A percentile compares a stretch with the other conserved stretches of the same genome.
Evolutionary conservation across 441 rosid genomes (phyloP).

Genomic region (Aleurites moluccanus): DNA sequence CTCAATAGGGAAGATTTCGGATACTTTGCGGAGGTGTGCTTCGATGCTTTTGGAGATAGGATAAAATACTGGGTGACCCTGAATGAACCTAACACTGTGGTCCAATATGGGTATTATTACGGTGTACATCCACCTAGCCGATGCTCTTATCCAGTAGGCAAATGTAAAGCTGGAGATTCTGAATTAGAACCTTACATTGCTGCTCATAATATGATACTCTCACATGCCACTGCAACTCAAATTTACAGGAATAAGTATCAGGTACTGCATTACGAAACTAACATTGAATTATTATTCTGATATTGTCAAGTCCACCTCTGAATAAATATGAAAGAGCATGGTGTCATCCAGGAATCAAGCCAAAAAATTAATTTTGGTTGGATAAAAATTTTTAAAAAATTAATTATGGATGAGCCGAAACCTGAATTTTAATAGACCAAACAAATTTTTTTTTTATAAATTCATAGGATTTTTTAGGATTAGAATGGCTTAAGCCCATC

Average conservation of each 20-base stretch:
- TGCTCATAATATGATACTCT: constrained; percentile 17
- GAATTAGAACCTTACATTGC: constrained; percentile 5
- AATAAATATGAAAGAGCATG: no score
- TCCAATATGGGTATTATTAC: not conserved
- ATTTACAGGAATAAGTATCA: constrained; percentile 8
- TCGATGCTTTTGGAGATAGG: constrained; percentile 13
- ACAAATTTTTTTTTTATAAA: no score
- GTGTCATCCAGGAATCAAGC: no score
- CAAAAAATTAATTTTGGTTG: no score
- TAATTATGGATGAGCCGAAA: no score
- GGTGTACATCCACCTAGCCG: not conserved
- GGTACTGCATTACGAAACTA: not conserved
- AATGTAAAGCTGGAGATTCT: constrained; percentile 7
- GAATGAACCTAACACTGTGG: constrained; percentile 2
- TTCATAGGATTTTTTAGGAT: no score
- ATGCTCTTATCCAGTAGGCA: constrained; percentile 5
- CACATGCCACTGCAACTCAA: constrained; percentile 18
- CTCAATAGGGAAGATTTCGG: constrained; percentile 15
- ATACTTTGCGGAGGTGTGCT: constrained; percentile 12
- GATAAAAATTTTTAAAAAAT: no score
- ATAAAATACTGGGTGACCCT: constrained; percentile 2
- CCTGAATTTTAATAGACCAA: no score
- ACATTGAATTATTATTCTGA: no score
- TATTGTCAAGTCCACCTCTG: no score
- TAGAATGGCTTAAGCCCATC: no score